Evolutionary conservation across 2,329 filamentous ascomycete species (phyloP).

Genomic region (Sporothrix euskadiensis): DNA sequence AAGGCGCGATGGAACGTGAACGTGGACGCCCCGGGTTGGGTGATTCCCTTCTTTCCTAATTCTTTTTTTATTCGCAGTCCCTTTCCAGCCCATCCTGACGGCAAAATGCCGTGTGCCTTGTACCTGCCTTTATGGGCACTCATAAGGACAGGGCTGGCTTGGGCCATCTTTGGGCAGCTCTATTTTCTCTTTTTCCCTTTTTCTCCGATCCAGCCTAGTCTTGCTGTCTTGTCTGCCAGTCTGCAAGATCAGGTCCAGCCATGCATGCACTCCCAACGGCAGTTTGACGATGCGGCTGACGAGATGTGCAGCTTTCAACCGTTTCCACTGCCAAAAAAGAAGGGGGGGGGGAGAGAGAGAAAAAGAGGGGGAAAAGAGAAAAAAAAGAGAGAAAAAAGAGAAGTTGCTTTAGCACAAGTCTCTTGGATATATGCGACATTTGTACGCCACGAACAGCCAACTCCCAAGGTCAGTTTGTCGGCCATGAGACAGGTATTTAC

Average conservation of each 20-base stretch:
- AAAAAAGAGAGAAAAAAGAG: too few relatives aligned
- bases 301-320: background rate
- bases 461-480: background rate
- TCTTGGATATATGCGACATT: background rate
- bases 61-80: background rate
- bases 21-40: constrained; percentile 25
- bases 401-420: background rate
- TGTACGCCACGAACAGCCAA: background rate
- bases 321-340: background rate
- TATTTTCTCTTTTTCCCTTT: background rate
- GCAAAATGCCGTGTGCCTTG: background rate
- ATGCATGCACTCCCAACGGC: background rate
- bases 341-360: too few relatives aligned
- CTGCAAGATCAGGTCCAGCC: constrained; percentile 8
- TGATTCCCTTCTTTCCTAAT: background rate
- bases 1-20: constrained; percentile 36
- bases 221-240: background rate
- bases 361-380: too few relatives aligned
- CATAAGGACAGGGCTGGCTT: background rate
- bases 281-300: background rate
- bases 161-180: background rate
- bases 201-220: background rate
- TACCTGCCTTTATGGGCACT: background rate
- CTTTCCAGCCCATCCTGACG: background rate
- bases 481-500: background rate